Percentiles rank a stretch among this genome's conserved stretches.
phyloP scores from a whole-genome alignment of 2,329 filamentous ascomycete species.

The Phoma herbarum region DNA sequence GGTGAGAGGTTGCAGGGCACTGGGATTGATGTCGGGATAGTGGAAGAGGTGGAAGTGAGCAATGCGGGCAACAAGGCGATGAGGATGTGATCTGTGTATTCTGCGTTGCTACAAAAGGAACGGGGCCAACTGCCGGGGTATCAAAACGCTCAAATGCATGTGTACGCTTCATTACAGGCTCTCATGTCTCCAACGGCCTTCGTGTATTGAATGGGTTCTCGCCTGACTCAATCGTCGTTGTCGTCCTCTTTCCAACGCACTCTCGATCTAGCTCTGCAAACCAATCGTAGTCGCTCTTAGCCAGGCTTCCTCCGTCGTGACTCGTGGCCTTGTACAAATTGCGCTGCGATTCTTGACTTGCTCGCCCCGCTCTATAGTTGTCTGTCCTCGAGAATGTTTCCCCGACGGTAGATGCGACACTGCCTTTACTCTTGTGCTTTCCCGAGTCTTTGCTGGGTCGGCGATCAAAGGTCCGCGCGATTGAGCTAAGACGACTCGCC shows the following conservation, averaged over 20 bases:
- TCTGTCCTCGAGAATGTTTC: not conserved
- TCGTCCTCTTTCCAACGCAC: constrained; percentile 23
- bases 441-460: constrained; percentile 9
- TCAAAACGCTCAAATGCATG: not conserved
- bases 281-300: constrained; percentile 29
- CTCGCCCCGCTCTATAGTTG: constrained; percentile 13
- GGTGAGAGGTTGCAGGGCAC: not conserved
- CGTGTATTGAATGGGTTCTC: not conserved
- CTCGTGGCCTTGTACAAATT: constrained; percentile 28
- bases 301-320: constrained; percentile 1
- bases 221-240: constrained; percentile 20
- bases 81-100: not conserved
- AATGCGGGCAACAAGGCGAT: not conserved
- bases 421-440: constrained; percentile 23
- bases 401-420: not conserved
- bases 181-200: not conserved
- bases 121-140: not conserved
- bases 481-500: constrained; percentile 23
- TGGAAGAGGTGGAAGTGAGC: no score
- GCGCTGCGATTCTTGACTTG: constrained; percentile 39
- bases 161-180: not conserved
- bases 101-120: not conserved
- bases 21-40: not conserved
- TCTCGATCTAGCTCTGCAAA: constrained; percentile 29
- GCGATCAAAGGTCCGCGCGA: constrained; percentile 16